A percentile compares a stretch with the other conserved stretches of the same genome.
Evolutionary conservation across 768 basidiomycete species (phyloP).

Genomic region (Boletus sp.): DNA sequence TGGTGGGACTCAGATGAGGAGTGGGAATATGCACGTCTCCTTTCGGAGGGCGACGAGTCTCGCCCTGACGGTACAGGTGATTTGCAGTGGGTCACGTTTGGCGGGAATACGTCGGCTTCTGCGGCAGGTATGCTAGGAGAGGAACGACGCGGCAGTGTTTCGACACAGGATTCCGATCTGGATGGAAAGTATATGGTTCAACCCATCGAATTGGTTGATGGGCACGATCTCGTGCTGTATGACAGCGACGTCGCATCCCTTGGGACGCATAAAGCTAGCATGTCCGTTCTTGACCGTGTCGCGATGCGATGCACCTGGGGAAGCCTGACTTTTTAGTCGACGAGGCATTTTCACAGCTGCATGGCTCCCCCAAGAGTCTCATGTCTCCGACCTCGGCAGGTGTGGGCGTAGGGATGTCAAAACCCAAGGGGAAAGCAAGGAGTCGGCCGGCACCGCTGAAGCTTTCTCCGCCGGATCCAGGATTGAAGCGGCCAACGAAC

Average conservation of each 20-base stretch:
- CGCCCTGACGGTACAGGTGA: slow-evolving; percentile 27
- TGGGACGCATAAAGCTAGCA: slow-evolving; percentile 28
- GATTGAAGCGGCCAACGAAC: slow-evolving; percentile 32
- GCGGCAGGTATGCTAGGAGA: slow-evolving; percentile 15
- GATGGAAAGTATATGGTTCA: slow-evolving; percentile 49
- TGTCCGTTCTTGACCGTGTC: slow-evolving; percentile 36
- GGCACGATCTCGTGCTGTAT: slow-evolving; percentile 36
- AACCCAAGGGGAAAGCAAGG: slow-evolving; percentile 31
- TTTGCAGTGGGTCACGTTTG: slow-evolving; percentile 45
- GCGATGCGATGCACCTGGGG: slow-evolving; percentile 35
- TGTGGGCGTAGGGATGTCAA: background rate
- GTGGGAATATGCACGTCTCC: slow-evolving; percentile 62
- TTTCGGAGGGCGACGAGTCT: slow-evolving; percentile 38
- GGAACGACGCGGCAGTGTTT: slow-evolving; percentile 43
- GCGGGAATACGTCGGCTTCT: slow-evolving; percentile 23
- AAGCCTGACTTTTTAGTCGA: slow-evolving; percentile 37
- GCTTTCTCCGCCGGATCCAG: slow-evolving; percentile 33
- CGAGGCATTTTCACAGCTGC: slow-evolving; percentile 23
- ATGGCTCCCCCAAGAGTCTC: slow-evolving; percentile 12
- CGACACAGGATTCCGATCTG: slow-evolving; percentile 53
- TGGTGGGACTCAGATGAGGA: slow-evolving; percentile 76
- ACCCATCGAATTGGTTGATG: slow-evolving; percentile 27
- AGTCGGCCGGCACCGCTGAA: slow-evolving; percentile 43
- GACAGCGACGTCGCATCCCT: slow-evolving; percentile 26
- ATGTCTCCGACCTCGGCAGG: slow-evolving; percentile 10